Percentiles rank a stretch among this genome's conserved stretches.
Evolutionary conservation across 139 green algal genomes (phyloP).

Genomic region (Chlorella vulgaris): DNA sequence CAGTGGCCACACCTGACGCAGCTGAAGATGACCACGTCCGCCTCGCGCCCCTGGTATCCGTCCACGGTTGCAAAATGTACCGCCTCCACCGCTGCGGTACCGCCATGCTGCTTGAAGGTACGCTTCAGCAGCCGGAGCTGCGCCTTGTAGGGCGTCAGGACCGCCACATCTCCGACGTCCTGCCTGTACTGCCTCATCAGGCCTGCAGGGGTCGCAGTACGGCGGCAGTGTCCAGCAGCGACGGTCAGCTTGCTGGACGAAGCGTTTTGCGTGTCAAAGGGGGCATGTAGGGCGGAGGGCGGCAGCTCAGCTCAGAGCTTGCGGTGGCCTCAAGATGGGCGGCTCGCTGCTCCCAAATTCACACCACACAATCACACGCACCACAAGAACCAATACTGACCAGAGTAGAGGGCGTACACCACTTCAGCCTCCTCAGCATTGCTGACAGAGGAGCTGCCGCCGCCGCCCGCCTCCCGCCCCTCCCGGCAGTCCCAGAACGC

Average conservation of each 20-base stretch:
- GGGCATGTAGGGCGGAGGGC: no score
- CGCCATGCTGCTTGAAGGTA: constrained; percentile 16
- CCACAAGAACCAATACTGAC: no score
- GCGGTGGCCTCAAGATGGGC: no score
- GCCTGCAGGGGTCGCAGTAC: constrained; percentile 27
- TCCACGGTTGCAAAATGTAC: constrained; percentile 37
- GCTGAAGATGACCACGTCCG: constrained; percentile 90
- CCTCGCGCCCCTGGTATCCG: constrained; percentile 90
- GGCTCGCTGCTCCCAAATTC: no score
- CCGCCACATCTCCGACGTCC: constrained; percentile 56
- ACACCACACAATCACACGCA: no score
- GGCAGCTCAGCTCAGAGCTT: no score
- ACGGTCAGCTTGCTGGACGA: no score
- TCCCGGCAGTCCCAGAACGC: constrained; percentile 54
- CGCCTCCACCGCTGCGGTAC: constrained; percentile 6
- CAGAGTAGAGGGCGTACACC: constrained; percentile 37
- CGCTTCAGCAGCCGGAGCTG: constrained; percentile 55
- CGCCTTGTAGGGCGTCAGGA: constrained; percentile 84
- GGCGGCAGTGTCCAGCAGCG: background rate
- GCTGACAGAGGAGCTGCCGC: constrained; percentile 48
- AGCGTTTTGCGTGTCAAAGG: no score
- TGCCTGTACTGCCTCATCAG: constrained; percentile 21
- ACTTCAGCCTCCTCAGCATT: constrained; percentile 47
- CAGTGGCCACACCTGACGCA: constrained; percentile 63
- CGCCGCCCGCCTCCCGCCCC: constrained; percentile 57